Conservation (phyloP, 306 rosid genomes). For the Potentilla sterilis region DNA sequence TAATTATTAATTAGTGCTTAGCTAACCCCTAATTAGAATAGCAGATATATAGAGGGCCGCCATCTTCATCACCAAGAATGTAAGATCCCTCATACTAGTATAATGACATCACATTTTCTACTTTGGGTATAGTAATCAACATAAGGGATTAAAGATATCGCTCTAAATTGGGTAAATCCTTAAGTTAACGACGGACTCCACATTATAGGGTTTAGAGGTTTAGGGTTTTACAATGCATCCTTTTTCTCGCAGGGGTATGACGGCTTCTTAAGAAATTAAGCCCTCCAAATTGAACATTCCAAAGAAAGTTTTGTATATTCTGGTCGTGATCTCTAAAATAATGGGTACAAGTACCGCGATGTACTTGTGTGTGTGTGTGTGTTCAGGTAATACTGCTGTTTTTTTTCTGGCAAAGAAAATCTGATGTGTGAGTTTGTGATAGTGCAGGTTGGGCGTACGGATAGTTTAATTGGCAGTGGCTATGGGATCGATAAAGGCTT, state of each 20-base stretch:
- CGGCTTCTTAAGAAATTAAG: not conserved
- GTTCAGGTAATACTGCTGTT: conserved; percentile 6
- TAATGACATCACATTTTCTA: not conserved
- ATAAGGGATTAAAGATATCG: not conserved
- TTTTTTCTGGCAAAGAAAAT: not conserved
- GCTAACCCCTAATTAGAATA: conserved; percentile 12
- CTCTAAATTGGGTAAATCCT: not conserved
- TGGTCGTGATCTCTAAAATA: conserved; percentile 4
- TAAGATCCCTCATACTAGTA: not conserved
- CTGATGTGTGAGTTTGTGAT: not conserved
- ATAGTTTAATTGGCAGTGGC: conserved; percentile 24
- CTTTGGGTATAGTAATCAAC: not conserved
- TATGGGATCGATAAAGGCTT: conserved; percentile 28
- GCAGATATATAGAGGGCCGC: not conserved
- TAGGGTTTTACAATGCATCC: not conserved
- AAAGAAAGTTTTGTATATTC: not conserved
- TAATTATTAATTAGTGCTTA: conserved; percentile 22
- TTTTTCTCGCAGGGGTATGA: not conserved
- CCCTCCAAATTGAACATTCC: not conserved
- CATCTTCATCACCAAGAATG: not conserved
- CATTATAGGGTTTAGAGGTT: not conserved
- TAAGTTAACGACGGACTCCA: no score
- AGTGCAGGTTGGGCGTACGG: conserved; percentile 13
- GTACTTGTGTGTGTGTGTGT: not conserved
- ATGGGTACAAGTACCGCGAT: not conserved